Conservation (phyloP, 768 basidiomycete genomes). For the Xerocomellus intermedius region DNA sequence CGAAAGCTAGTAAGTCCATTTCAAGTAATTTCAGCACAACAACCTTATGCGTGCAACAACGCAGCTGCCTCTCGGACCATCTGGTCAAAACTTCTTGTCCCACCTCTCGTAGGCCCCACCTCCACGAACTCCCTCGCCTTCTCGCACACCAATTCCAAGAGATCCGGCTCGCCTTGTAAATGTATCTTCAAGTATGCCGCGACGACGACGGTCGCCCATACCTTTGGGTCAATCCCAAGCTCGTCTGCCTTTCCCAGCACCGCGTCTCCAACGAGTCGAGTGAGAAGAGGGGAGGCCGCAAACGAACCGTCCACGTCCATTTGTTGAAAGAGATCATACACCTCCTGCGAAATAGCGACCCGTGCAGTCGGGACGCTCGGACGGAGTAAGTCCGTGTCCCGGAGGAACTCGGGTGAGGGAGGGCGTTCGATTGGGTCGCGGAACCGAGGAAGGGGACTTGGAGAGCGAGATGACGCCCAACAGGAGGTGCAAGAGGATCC, state of each 20-base stretch:
- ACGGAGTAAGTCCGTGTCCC: background rate
- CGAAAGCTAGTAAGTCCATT: no score
- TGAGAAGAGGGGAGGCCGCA: slow-evolving; percentile 30
- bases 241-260: slow-evolving; percentile 33
- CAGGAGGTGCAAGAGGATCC: slow-evolving; percentile 37
- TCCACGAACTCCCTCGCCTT: slow-evolving; percentile 44
- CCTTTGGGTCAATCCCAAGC: slow-evolving; percentile 29
- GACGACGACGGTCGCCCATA: slow-evolving; percentile 52
- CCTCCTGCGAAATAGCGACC: slow-evolving; percentile 21
- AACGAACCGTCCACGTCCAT: slow-evolving; percentile 53
- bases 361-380: background rate
- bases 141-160: slow-evolving; percentile 40
- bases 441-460: slow-evolving; percentile 21
- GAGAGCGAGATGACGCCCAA: slow-evolving; percentile 29
- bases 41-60: slow-evolving; percentile 1
- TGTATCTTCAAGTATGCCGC: slow-evolving; percentile 45
- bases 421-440: slow-evolving; percentile 29
- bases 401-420: slow-evolving; percentile 34
- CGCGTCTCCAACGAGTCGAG: slow-evolving; percentile 35
- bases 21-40: no score
- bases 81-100: slow-evolving; percentile 13
- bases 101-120: background rate
- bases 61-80: slow-evolving; percentile 17
- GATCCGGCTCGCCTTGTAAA: slow-evolving; percentile 36
- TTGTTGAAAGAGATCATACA: slow-evolving; percentile 38